Percentiles rank a stretch among this genome's conserved stretches.
phyloP scores from a whole-genome alignment of 2,329 filamentous ascomycete genomes.

The Fusarium gaditjirri region DNA sequence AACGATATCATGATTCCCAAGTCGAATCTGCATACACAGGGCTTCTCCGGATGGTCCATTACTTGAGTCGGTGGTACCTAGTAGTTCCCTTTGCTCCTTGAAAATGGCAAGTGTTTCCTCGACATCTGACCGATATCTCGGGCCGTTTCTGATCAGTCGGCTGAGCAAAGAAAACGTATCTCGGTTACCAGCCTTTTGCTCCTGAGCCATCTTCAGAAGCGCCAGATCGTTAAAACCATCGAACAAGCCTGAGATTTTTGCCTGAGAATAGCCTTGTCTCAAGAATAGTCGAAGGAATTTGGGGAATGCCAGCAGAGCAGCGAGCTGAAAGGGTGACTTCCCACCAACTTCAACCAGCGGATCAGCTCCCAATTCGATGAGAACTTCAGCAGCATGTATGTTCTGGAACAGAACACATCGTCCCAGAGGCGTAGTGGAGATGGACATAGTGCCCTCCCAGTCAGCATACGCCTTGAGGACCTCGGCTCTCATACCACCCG shows the following conservation, averaged over 20 bases:
- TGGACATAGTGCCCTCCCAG: neutral
- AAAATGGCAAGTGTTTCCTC: neutral
- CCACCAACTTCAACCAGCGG: neutral
- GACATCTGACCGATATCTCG: neutral
- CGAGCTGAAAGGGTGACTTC: neutral
- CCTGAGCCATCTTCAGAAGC: neutral
- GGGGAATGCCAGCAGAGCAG: neutral
- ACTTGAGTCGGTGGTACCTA: accelerated
- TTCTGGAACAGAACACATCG: neutral
- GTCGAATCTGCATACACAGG: neutral
- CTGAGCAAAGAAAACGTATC: neutral
- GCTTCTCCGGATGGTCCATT: neutral
- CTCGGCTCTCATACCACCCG: neutral
- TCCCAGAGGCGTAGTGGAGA: neutral
- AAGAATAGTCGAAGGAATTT: neutral
- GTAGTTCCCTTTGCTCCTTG: neutral
- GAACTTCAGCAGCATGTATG: neutral
- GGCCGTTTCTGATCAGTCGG: neutral
- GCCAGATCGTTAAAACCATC: neutral
- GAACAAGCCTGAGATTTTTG: accelerated
- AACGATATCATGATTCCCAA: neutral
- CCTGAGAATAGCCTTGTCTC: neutral
- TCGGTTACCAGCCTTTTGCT: neutral
- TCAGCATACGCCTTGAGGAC: neutral
- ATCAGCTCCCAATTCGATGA: neutral